Percentiles rank a stretch among this genome's conserved stretches.
phyloP scores from a whole-genome alignment of 1,284 basidiomycete species.

The Trichosporon coremiiforme region DNA sequence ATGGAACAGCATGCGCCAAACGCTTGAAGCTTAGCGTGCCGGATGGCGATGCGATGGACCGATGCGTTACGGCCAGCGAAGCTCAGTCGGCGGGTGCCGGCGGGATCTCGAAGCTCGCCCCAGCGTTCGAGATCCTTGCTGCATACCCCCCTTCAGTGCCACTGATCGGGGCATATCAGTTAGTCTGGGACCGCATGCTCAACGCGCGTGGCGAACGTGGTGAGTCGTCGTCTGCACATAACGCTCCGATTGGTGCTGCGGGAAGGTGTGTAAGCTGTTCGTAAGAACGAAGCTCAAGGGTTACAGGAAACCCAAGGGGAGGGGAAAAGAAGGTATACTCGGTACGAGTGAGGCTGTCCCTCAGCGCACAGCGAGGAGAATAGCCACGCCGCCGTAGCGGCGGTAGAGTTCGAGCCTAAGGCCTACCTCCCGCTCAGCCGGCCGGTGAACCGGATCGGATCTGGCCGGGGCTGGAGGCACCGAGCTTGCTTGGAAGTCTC shows the following conservation, averaged over 20 bases:
- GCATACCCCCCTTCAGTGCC: neutral
- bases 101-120: neutral
- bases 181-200: slow-evolving; percentile 7
- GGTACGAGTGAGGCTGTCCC: neutral
- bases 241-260: neutral
- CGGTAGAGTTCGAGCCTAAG: neutral
- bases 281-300: neutral
- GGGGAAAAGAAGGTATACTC: neutral
- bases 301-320: neutral
- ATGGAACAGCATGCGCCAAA: slow-evolving; percentile 9
- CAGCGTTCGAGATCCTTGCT: neutral
- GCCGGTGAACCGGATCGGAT: neutral
- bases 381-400: no score
- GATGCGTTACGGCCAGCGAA: neutral
- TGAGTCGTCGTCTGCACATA: neutral
- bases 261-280: neutral
- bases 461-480: neutral
- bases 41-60: neutral
- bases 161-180: slow-evolving; percentile 11
- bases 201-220: slow-evolving; percentile 2
- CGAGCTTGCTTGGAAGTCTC: neutral
- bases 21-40: slow-evolving; percentile 4
- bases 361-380: no score
- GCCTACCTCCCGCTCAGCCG: neutral
- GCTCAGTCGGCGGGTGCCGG: no score